Conservation (phyloP, 2,329 filamentous ascomycete species). For the Fusarium gaditjirri region DNA sequence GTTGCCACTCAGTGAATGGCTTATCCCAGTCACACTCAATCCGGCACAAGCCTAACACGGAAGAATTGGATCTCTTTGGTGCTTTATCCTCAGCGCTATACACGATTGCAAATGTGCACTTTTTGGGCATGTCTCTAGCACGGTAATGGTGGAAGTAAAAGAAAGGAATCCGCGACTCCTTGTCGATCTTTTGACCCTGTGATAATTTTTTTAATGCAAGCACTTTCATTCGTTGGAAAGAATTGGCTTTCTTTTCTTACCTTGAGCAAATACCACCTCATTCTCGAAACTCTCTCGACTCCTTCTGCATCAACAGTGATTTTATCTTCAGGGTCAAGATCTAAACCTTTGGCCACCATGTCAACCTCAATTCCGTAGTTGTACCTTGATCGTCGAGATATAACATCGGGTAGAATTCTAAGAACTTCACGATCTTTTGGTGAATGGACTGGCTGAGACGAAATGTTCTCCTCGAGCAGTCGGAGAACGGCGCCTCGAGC, state of each 20-base stretch:
- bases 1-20: background rate
- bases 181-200: background rate
- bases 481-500: background rate
- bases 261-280: background rate
- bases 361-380: background rate
- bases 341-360: accelerated
- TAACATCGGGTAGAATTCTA: background rate
- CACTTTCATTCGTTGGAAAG: accelerated
- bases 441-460: background rate
- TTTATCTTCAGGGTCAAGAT: background rate
- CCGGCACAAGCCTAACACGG: background rate
- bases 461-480: background rate
- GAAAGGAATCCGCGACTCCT: background rate
- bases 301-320: background rate
- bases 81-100: background rate
- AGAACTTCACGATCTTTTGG: background rate
- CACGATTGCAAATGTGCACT: background rate
- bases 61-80: background rate
- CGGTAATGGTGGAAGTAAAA: background rate
- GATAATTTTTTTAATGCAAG: background rate
- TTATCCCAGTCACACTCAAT: background rate
- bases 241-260: background rate
- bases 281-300: background rate
- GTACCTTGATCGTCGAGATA: background rate
- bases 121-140: background rate